phyloP scores from a whole-genome alignment of 495 filamentous ascomycete genomes.

The Penicillium canariense region DNA sequence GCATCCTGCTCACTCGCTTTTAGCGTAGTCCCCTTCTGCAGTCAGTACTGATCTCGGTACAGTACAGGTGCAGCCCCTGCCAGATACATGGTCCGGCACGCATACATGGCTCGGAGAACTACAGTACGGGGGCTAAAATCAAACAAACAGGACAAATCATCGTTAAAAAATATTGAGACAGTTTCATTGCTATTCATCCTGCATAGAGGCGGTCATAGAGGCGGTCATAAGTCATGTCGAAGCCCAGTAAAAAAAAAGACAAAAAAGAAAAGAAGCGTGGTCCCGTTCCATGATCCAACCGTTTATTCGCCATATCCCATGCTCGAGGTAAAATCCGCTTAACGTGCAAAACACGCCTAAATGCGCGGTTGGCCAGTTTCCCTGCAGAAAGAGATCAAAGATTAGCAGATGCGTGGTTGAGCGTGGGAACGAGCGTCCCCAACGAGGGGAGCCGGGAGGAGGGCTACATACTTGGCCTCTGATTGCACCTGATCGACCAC shows the following conservation, averaged over 20 bases:
- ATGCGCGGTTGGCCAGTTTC: constrained; percentile 32
- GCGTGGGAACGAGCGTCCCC: too few species aligned
- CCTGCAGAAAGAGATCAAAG: constrained; percentile 10
- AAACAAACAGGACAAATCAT: background rate
- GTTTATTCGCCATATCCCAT: constrained; percentile 37
- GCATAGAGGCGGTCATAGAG: constrained; percentile 6
- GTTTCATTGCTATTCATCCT: constrained; percentile 12
- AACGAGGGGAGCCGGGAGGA: background rate
- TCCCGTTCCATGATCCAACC: constrained; percentile 18
- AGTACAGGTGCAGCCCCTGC: too few species aligned
- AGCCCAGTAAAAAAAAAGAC: background rate
- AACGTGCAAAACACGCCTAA: constrained; percentile 7
- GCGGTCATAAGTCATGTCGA: constrained; percentile 19
- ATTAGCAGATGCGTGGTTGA: constrained; percentile 5
- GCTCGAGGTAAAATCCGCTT: constrained; percentile 11
- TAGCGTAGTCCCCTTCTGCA: too few species aligned
- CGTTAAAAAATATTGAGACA: constrained; percentile 2
- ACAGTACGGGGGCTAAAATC: background rate
- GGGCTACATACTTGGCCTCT: constrained; percentile 37
- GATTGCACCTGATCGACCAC: constrained; percentile 77
- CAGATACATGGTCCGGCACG: too few species aligned
- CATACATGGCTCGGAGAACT: background rate
- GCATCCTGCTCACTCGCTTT: too few species aligned
- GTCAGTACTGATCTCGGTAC: too few species aligned
- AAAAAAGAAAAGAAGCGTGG: constrained; percentile 1